A percentile compares a stretch with the other conserved stretches of the same genome.
Conservation (phyloP, 2,329 filamentous ascomycete genomes). For the Phaeomoniella chlamydospora region DNA sequence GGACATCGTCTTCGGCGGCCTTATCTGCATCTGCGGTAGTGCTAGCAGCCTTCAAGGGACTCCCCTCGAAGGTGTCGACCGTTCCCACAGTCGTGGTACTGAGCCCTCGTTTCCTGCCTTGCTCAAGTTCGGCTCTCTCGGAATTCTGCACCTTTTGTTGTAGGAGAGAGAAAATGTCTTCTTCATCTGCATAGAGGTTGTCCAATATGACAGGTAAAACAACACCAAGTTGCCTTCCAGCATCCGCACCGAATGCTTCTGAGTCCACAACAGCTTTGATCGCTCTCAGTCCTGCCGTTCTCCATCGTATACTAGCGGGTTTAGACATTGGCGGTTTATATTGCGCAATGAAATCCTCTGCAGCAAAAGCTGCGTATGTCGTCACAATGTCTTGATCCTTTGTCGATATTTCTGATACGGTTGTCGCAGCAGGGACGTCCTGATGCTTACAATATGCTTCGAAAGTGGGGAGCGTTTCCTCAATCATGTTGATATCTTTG, state of each 20-base stretch:
- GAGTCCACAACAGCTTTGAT: constrained; percentile 70
- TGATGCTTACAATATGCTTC: constrained; percentile 80
- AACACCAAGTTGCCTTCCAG: constrained; percentile 59
- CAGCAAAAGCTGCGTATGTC: constrained; percentile 67
- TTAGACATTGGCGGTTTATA: constrained; percentile 28
- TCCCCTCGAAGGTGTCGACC: constrained; percentile 53
- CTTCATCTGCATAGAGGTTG: constrained; percentile 66
- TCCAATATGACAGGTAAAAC: constrained; percentile 76
- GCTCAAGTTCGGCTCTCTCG: constrained; percentile 54
- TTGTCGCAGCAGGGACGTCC: constrained; percentile 70
- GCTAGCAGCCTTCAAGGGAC: constrained; percentile 51
- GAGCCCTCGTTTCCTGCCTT: constrained; percentile 50
- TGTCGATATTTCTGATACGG: constrained; percentile 67
- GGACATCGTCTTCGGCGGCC: constrained; percentile 77
- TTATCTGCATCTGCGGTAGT: constrained; percentile 80
- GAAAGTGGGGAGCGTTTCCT: constrained; percentile 77
- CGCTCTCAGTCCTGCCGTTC: constrained; percentile 58
- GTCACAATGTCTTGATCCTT: constrained; percentile 73
- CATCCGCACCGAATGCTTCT: constrained; percentile 61
- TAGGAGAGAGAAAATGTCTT: constrained; percentile 54
- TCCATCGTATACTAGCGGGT: constrained; percentile 66
- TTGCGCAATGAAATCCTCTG: constrained; percentile 35
- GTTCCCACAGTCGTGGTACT: constrained; percentile 70
- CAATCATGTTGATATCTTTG: constrained; percentile 80
- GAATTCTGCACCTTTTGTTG: constrained; percentile 52